Evolutionary conservation across 768 basidiomycete genomes (phyloP), one percentile per base, ranked within the genome.

Genomic region (Clitopilus passeckerianus): DNA sequence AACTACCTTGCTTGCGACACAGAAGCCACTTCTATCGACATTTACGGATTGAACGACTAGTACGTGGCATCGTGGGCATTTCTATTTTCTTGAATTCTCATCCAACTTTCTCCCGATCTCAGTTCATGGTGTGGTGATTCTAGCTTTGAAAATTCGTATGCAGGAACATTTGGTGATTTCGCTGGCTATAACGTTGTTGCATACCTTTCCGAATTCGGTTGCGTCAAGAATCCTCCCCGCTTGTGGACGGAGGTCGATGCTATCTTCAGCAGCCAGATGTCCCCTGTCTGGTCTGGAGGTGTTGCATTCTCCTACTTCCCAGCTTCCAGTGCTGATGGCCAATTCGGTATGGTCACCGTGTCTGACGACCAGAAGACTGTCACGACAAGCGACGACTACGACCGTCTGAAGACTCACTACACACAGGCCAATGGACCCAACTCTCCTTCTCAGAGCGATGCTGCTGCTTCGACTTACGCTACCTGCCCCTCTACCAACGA

Each of bases 231-330:
- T 22, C 74, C 76, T 18, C 78, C 91, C 54, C 85, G 90, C 66
- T 74, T 86, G 34, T 97, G 93, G 92, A 86, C 86, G 34, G 95
- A 97, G 70, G 83, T 86, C 14, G 78, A 71, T 53, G 84, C 87
- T 24, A 78, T 96, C 24, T 91, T 91, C 70, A 81, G 88, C 60
- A 69, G 80, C 10, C 72, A 88, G 6, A 91, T 95, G 84, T 80
- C 86, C 18, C 72, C 85, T 58, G 86, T 89, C 54, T 96, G 90
- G 86, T 93, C 91, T 33, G 95, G 95, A 61, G 94, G 91, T 56
- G 64, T 96, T 57, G 93, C 94, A 3, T 93, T 93, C 72, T 88
- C 87, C 54, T 96, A 95, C 72, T 95, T 96, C 83, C 89, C 91
- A 1, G 91, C 91, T 18, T 53, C 67, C n/a, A 87, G 87, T 63